Evolutionary conservation across 345 rosid species (phyloP), one percentile per base, ranked within the genome.

Genomic region (Nasturtium officinale): DNA sequence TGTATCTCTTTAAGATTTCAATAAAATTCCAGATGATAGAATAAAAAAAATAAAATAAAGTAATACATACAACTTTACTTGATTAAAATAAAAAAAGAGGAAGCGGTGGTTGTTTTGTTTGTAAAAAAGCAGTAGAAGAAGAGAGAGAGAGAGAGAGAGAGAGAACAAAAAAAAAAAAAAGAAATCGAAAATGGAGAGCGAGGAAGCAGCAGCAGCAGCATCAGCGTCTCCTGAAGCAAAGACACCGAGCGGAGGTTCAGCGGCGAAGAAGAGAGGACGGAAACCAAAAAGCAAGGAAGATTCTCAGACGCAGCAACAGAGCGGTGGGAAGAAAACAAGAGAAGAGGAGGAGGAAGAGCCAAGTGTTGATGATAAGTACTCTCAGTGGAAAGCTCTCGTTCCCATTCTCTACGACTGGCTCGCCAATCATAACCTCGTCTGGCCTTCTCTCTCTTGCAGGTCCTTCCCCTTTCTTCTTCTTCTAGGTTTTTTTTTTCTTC

Each of bases 371-470:
- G 98, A 89, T 50, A 94, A 89, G 86, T 91, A 94, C 82, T 73
- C 88, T 79, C 97, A 87, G 68, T 94, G 98, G 98, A 94, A 91
- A 85, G 84, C 89, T 65, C 85, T 91, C 10, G 97, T 94, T 15
- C 98, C 98, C 20, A 90, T 94, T 72, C 96, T 94, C 55, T 94
- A 94, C 68, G 98, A 94, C 82, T 95, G 99, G 99, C 88, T 95
- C 61, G 96, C 99, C 10, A 95, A 95, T 65, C 98, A 95, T 73
- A 95, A 95, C 78, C 99, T 95, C 72, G 98, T 95, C 60, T 95
- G 99, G 99, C 99, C 99, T 18, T 92, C 98, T 28, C 99, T 95
- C 82, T 95, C 99, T 61, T 95, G 98, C 97, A 85, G 99, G 96
- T 91, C 4, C 7, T 23, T 23, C 1, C 2, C 2, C 1, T 53